Evolutionary conservation across 2,329 filamentous ascomycete genomes (phyloP).

Genomic region (Penicillium sp.): DNA sequence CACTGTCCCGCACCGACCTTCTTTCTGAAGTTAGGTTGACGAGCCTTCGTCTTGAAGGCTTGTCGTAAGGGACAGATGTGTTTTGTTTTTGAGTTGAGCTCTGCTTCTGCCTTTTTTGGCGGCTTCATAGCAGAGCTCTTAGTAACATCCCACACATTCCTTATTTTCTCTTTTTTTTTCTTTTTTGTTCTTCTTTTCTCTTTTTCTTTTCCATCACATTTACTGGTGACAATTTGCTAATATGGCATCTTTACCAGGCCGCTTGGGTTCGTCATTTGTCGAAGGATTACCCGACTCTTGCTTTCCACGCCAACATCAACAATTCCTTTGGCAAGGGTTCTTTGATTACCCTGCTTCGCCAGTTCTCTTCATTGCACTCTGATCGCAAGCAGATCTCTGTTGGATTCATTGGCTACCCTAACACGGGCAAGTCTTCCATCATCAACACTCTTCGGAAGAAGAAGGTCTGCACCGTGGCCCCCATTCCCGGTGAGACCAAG

Average conservation of each 20-base stretch:
- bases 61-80: conserved; percentile 75
- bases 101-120: conserved; percentile 64
- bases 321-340: conserved; percentile 97
- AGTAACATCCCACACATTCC: conserved; percentile 94
- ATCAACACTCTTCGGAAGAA: conserved; percentile 96
- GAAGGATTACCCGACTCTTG: conserved; percentile 88
- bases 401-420: conserved; percentile 85
- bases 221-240: conserved; percentile 34
- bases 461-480: conserved; percentile 89
- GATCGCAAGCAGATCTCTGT: conserved; percentile 94
- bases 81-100: conserved; percentile 97
- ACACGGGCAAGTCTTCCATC: conserved; percentile 93
- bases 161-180: conserved; percentile 23
- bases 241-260: conserved; percentile 60
- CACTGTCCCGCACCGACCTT: conserved; percentile 66
- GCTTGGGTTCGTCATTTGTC: conserved; percentile 87
- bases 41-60: conserved; percentile 84
- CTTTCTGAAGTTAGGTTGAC: conserved; percentile 68
- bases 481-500: conserved; percentile 95
- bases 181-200: not conserved
- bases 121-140: conserved; percentile 81
- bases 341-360: conserved; percentile 83
- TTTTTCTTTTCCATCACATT: conserved; percentile 30
- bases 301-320: conserved; percentile 91
- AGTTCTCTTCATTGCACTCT: conserved; percentile 87